phyloP scores from a whole-genome alignment of 2,329 filamentous ascomycete genomes.

The Leptographium radiaticola region DNA sequence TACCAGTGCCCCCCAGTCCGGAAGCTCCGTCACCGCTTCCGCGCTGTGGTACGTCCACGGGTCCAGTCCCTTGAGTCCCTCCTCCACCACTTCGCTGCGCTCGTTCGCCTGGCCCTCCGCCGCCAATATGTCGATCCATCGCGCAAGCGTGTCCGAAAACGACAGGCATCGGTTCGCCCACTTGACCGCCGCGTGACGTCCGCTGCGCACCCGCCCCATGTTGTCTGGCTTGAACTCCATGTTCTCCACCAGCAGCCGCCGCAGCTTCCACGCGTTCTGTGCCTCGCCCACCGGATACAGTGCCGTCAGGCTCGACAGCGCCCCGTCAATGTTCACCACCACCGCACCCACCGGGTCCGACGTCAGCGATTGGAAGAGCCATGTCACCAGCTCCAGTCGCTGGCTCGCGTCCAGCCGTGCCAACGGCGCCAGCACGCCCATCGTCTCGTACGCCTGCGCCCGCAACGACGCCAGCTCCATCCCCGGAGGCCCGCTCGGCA shows the following conservation, averaged over 20 bases:
- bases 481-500: slow-evolving; percentile 20
- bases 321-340: slow-evolving; percentile 78
- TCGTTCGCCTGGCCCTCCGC: slow-evolving; percentile 53
- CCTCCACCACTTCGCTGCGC: slow-evolving; percentile 73
- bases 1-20: slow-evolving; percentile 38
- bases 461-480: slow-evolving; percentile 53
- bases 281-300: slow-evolving; percentile 21
- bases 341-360: slow-evolving; percentile 66
- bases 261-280: slow-evolving; percentile 19
- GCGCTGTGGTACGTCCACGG: slow-evolving; percentile 40
- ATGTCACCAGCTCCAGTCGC: slow-evolving; percentile 42
- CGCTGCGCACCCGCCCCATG: slow-evolving; percentile 46
- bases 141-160: slow-evolving; percentile 63
- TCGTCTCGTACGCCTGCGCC: slow-evolving; percentile 77
- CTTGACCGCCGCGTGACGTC: slow-evolving; percentile 69
- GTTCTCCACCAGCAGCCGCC: slow-evolving; percentile 51
- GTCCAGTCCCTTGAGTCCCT: slow-evolving; percentile 79
- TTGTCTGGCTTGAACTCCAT: slow-evolving; percentile 38
- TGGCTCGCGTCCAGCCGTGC: slow-evolving; percentile 41
- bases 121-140: slow-evolving; percentile 83
- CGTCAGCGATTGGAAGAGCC: slow-evolving; percentile 73
- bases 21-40: slow-evolving; percentile 27
- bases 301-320: slow-evolving; percentile 58
- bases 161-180: slow-evolving; percentile 83
- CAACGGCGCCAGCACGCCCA: slow-evolving; percentile 64